Base-by-base conservation (phyloP, 768 basidiomycete species). In the Tephrocybe sp. region DNA sequence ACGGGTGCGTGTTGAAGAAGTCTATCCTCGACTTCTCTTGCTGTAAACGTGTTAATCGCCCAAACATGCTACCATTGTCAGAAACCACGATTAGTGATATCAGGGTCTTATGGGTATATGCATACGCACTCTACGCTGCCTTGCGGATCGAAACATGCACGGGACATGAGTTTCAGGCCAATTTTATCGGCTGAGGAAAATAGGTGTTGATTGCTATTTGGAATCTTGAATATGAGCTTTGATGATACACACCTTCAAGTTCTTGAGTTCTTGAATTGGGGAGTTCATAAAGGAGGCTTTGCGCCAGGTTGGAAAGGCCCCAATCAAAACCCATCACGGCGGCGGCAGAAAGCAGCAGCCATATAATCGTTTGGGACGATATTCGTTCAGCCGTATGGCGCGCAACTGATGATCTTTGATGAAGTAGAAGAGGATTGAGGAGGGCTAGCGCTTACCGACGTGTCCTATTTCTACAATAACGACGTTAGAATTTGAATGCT, bases 251-350 rank as follows among this genome's bases (percentile, higher is more conserved):
- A 83, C 89, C 89, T 78, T 97, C 94, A 3, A 76, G 70, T 64
- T 98, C 94, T 40, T 87, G 81, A 16, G 69, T 81, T 44, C 94
- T 72, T 0, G 88, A 91, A 64, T 97, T 91, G 0, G 94, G 94
- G 2, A 94, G 76, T 18, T 87, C 79, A 25, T 88, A 63, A 3
- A 89, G 48, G 24, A 82, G 65, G 0, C 69, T 75, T 10, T 80
- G 69, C 19, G 82, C 30, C 4, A 82, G 10, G 22, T 69, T 53
- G 1, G 78, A 70, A 2, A 91, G 19, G 10, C 77, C 78, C 16
- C 77, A 62, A 47, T 84, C 83, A 5, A 89, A 33, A 2, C 86
- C 85, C 21, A 19, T 6, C 0, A 86, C 25, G 1, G 76, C 65
- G 3, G 89, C 57, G 0, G 80, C 47, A 25, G 75, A 58, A 0